Base-by-base conservation (phyloP, 305 asterid genomes). In the Ilex paraguariensis region DNA sequence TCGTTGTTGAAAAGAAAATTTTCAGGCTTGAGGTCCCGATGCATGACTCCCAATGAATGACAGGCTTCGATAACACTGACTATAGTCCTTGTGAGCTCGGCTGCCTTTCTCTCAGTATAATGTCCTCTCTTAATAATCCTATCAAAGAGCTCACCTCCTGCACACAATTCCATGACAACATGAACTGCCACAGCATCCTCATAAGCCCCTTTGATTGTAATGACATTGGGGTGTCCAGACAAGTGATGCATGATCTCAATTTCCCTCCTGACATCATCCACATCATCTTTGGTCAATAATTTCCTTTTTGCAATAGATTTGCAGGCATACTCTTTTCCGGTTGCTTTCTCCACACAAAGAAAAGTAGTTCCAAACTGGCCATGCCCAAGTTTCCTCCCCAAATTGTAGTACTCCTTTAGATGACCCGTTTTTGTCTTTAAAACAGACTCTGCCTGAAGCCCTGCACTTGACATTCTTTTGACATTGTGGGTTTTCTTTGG, bases 141-240 rank as follows among this genome's bases (percentile, higher is more conserved):
- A 55, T 91, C 96, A 16, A 91, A 91, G 9, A 91, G 93, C 84
- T 91, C 97, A 5, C 97, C 97, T 0, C 97, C 97, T 0, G 75
- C 71, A 74, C 97, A 90, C 13, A 90, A 68, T 63, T 87, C 97
- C 97, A 90, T 90, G 45, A 90, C 93, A 39, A 90, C 81, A 70
- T 90, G 96, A 60, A 90, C 95, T 0, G 91, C 92, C 62, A 84
- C 85, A 3, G 86, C 68, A 71, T 91, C 97, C 78, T 91, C 97
- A 30, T 81, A 91, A 54, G 97, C 92, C 66, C 88, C 95, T 73
- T 78, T 86, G 60, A 86, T 86, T 32, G 87, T 70, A 63, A 86
- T 80, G 15, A 86, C 79, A 28, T 65, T 79, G 1, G 85, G 84
- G 17, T 70, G 68, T n/a, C 88, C 95, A 0, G 91, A 81, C 60